Evolutionary conservation across 768 basidiomycete genomes (phyloP).

Genomic region (Leucogyrophana mollusca): DNA sequence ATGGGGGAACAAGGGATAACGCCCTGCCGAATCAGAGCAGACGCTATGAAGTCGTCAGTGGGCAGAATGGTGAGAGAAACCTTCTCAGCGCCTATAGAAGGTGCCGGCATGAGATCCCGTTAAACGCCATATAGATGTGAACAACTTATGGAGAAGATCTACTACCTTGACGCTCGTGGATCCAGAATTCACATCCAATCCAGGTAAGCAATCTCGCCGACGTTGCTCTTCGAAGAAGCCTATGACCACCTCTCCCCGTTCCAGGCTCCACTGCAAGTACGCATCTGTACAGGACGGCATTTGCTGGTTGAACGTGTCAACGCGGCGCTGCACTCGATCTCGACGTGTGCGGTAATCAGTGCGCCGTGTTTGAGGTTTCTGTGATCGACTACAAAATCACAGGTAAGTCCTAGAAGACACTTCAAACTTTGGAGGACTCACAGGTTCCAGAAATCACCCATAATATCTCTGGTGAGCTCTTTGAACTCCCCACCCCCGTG

Average conservation of each 20-base stretch:
- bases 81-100: not conserved
- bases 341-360: not conserved
- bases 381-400: not conserved
- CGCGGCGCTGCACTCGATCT: not conserved
- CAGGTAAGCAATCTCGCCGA: too few species aligned
- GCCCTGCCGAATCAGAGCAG: conserved; percentile 3
- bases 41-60: not conserved
- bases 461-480: conserved; percentile 1
- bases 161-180: not conserved
- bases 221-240: not conserved
- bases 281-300: not conserved
- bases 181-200: conserved; percentile 1
- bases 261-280: conserved; percentile 6
- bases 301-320: not conserved
- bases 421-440: not conserved
- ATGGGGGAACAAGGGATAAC: conserved; percentile 8
- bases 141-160: conserved; percentile 3
- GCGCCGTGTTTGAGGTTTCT: not conserved
- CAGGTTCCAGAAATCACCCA: conserved; percentile 3
- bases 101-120: not conserved
- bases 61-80: conserved; percentile 1
- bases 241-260: not conserved
- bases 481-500: conserved; percentile 8
- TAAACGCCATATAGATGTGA: too few species aligned
- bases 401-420: not conserved